These are phyloP conservation scores for Botrytis porri DNA, from an alignment of 2,329 filamentous ascomycete genomes.

Conservation along the genomic window DNA sequence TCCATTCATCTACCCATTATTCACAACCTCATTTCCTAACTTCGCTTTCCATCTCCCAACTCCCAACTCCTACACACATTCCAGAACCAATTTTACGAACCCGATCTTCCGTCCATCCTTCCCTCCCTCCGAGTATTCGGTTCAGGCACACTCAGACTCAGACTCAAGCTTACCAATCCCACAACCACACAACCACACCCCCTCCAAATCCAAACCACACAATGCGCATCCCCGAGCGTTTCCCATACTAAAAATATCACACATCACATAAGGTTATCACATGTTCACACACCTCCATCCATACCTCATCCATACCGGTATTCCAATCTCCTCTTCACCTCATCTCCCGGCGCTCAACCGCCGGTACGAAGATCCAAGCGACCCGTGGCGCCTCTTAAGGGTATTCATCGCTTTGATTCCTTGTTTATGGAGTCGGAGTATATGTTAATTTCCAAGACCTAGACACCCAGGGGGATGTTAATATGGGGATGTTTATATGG, in stretches of 20 bases:
- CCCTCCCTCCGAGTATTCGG: not conserved
- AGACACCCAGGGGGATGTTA: too few species aligned
- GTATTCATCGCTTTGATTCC: not conserved
- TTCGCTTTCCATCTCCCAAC: too few species aligned
- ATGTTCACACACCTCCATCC: not conserved
- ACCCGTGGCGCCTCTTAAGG: not conserved
- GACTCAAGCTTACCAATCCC: not conserved
- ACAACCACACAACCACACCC: not conserved
- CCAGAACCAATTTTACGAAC: too few species aligned
- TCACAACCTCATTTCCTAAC: too few species aligned
- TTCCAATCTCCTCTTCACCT: not conserved
- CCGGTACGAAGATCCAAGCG: not conserved
- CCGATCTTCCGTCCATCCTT: too few species aligned
- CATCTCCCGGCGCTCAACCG: not conserved
- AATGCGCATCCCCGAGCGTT: conserved; percentile 2
- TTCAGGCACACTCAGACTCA: not conserved
- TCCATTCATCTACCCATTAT: not conserved
- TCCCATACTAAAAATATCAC: too few species aligned
- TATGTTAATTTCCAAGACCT: too few species aligned
- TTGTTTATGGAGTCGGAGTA: too few species aligned
- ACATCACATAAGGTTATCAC: too few species aligned
- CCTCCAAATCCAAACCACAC: too few species aligned
- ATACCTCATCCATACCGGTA: too few species aligned
- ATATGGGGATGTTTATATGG: too few species aligned
- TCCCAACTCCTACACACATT: not conserved